phyloP scores from a whole-genome alignment of 495 filamentous ascomycete genomes.

The Daldinia bambusicola region DNA sequence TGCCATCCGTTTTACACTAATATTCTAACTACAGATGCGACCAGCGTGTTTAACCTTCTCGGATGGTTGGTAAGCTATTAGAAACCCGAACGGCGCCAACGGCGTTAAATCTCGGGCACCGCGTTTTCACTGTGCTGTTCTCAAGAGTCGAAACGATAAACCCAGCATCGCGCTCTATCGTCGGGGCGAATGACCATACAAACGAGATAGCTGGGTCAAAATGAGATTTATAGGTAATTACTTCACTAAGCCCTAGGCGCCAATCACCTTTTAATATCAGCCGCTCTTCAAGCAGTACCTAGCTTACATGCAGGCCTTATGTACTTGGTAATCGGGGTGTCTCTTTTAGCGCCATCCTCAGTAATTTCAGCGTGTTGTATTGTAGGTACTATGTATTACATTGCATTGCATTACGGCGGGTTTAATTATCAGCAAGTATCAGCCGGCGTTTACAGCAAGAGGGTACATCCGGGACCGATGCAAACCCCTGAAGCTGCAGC shows the following conservation, averaged over 20 bases:
- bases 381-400: not conserved
- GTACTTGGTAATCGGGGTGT: not conserved
- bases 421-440: conserved; percentile 22
- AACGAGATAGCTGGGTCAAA: conserved; percentile 7
- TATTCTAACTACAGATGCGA: conserved; percentile 2
- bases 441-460: conserved; percentile 18
- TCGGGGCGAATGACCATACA: conserved; percentile 12
- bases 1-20: conserved; percentile 8
- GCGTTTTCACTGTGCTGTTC: conserved; percentile 4
- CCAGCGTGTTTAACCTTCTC: not conserved
- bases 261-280: conserved; percentile 12
- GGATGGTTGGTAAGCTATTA: conserved; percentile 29
- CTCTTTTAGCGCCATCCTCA: conserved; percentile 22
- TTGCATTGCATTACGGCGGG: conserved; percentile 21
- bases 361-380: conserved; percentile 21
- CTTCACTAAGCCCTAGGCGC: conserved; percentile 9
- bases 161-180: conserved; percentile 6
- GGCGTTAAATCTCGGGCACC: conserved; percentile 12
- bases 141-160: conserved; percentile 5
- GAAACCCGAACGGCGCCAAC: conserved; percentile 17
- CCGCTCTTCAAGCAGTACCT: not conserved
- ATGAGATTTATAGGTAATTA: conserved; percentile 7
- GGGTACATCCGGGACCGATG: conserved; percentile 7
- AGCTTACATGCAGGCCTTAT: not conserved
- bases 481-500: conserved; percentile 28